Evolutionary conservation across 1,139 yeast genomes (phyloP), one percentile per base, ranked within the genome.

Genomic region (Saccharomycopsis phalli): DNA sequence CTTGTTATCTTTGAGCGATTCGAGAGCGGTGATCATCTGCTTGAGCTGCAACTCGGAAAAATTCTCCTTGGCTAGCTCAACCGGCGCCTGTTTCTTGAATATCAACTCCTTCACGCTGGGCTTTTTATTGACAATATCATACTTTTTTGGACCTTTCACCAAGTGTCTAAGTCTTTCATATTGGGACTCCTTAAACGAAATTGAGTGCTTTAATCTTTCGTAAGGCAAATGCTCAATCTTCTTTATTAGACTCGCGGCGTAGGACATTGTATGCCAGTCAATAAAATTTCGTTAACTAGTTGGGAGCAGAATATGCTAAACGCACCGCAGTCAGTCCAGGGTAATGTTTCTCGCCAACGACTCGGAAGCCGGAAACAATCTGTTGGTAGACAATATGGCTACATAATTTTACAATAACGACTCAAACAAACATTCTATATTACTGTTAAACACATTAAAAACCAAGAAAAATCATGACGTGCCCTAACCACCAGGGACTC

Each of bases 111-210:
- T 53, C 4, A 60, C 42, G 2, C 61, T 41, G 0, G 61, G 53
- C 38, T 59, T 60, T 30, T 56, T 62, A 10, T 53, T 54, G 18
- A 50, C 46, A 3, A 56, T 45, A 4, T 47, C 50, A 4, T 49
- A 43, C 44, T 50, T 56, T 33, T 54, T 54, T 31, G 50, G 48
- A 10, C 53, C 58, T 37, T 26, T 52, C 2, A 74, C 74, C 10
- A 71, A 55, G 18, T 62, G 60, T 50, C 66, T 62, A 44, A 68
- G 69, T 53, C 86, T 58, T 66, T 68, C 75, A 28, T 80, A 60
- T 56, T 81, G 91, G 0, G 69, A 55, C 31, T 74, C 79, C 52
- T 76, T 81, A 59, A 81, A 79, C 7, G 83, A 76, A 0, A 81
- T 72, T 50, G 76, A 68, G 53, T 79, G 84, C 50, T 69, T 69